Conservation (phyloP, 257 asterid species). For the Solanum lycopersicoides region DNA sequence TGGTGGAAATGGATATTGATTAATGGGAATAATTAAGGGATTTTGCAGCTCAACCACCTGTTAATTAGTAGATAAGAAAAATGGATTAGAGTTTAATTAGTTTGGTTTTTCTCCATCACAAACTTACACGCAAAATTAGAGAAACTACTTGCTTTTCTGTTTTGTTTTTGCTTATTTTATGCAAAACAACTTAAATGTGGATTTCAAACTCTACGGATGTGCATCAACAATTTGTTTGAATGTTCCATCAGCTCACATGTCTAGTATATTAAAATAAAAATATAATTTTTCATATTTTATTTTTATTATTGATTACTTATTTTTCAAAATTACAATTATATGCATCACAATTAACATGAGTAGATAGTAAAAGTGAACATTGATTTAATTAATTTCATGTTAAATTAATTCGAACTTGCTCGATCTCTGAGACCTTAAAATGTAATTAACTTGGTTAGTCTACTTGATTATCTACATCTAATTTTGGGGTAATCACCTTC, state of each 20-base stretch:
- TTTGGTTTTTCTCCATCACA: neutral
- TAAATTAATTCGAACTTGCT: fast-evolving
- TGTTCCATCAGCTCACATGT: neutral
- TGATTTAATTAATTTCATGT: neutral
- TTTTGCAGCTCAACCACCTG: slow-evolving; percentile 22
- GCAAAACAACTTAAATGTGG: neutral
- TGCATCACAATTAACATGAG: neutral
- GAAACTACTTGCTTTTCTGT: neutral
- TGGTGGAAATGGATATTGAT: neutral
- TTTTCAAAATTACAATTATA: no score
- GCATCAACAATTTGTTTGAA: neutral
- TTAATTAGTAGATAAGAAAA: slow-evolving; percentile 10
- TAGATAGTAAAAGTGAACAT: neutral
- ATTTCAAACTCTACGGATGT: neutral
- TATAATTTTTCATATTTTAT: neutral
- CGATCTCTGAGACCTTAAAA: neutral
- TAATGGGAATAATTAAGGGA: neutral
- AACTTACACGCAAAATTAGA: slow-evolving; percentile 10
- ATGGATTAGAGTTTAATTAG: neutral
- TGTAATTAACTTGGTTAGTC: neutral
- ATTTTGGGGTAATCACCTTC: neutral
- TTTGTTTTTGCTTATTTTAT: neutral
- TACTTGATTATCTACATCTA: neutral
- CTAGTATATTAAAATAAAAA: neutral
- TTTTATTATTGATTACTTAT: no score